These are phyloP conservation scores for Bromus sterilis DNA, from an alignment of 176 grass and related monocot species.

Conservation along the genomic window DNA sequence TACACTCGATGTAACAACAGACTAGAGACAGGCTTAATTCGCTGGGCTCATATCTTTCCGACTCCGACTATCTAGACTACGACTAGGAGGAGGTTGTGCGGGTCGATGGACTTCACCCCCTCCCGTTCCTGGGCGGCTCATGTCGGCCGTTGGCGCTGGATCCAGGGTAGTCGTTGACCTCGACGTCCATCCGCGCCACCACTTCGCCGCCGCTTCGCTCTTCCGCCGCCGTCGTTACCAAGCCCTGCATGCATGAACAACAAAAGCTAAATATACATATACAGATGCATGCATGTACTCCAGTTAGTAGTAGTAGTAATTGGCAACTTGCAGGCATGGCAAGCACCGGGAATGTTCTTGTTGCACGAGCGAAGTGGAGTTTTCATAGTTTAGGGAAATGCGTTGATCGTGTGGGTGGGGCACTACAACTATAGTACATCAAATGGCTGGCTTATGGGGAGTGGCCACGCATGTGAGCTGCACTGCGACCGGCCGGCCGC, in stretches of 20 bases:
- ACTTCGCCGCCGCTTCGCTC: conserved; percentile 16
- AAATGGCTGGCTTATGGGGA: not conserved
- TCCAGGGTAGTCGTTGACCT: conserved; percentile 74
- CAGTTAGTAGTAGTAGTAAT: not conserved
- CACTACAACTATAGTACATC: not conserved
- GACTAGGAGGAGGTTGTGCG: not conserved
- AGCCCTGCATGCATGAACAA: not conserved
- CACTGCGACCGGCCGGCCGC: conserved; percentile 3
- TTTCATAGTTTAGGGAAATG: not conserved
- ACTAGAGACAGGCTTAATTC: not conserved
- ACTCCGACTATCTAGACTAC: not conserved
- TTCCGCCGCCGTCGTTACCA: not conserved
- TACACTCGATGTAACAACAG: not conserved
- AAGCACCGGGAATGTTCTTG: not conserved
- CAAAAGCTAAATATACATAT: not conserved
- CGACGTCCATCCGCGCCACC: conserved; percentile 57
- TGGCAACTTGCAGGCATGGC: not conserved
- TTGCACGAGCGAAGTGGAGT: not conserved
- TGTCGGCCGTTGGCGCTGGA: conserved; percentile 78
- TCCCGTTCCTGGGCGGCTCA: conserved; percentile 58
- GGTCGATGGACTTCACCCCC: conserved; percentile 18
- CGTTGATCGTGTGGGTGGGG: not conserved
- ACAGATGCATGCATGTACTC: not conserved
- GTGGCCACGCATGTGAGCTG: conserved; percentile 37
- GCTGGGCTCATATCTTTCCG: not conserved